phyloP scores from a whole-genome alignment of 2,329 filamentous ascomycete genomes.

The Paracoccidioides brasiliensis region DNA sequence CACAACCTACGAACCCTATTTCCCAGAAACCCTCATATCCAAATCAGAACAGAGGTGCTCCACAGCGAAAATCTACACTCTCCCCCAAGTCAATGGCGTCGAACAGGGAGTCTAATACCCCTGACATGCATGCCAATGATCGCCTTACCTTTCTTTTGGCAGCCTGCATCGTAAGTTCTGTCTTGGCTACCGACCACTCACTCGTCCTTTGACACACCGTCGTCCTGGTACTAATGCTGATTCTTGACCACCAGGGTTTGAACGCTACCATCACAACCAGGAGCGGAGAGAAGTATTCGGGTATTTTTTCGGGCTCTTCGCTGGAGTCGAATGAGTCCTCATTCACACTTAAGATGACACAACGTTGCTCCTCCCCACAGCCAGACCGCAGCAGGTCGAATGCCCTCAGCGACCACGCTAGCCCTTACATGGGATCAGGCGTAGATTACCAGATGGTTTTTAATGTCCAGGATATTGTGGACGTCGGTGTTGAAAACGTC shows the following conservation, averaged over 20 bases:
- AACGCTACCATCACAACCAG: slow-evolving; percentile 44
- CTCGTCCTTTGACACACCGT: neutral
- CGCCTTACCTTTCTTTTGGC: slow-evolving; percentile 46
- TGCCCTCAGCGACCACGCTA: slow-evolving; percentile 28
- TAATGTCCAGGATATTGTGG: slow-evolving; percentile 46
- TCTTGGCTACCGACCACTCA: neutral
- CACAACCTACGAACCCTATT: slow-evolving; percentile 47
- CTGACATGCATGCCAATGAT: slow-evolving; percentile 48
- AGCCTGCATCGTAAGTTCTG: slow-evolving; percentile 43
- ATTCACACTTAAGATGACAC: slow-evolving; percentile 54
- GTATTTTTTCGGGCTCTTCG: slow-evolving; percentile 46
- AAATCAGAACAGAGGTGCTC: slow-evolving; percentile 42
- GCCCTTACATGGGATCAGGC: slow-evolving; percentile 30
- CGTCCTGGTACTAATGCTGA: slow-evolving; percentile 1
- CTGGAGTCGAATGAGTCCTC: slow-evolving; percentile 40
- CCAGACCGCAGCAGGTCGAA: slow-evolving; percentile 26
- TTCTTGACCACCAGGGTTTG: slow-evolving; percentile 36
- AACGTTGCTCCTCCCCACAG: slow-evolving; percentile 28
- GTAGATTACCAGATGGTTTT: slow-evolving; percentile 45
- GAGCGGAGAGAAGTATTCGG: slow-evolving; percentile 47
- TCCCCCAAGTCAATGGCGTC: slow-evolving; percentile 25
- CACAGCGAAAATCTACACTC: slow-evolving; percentile 29
- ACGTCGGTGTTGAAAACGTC: slow-evolving; percentile 43
- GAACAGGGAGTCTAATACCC: slow-evolving; percentile 38
- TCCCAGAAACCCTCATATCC: slow-evolving; percentile 41